phyloP scores from a whole-genome alignment of 179 eudicot species.

The Camellia oleifera region DNA sequence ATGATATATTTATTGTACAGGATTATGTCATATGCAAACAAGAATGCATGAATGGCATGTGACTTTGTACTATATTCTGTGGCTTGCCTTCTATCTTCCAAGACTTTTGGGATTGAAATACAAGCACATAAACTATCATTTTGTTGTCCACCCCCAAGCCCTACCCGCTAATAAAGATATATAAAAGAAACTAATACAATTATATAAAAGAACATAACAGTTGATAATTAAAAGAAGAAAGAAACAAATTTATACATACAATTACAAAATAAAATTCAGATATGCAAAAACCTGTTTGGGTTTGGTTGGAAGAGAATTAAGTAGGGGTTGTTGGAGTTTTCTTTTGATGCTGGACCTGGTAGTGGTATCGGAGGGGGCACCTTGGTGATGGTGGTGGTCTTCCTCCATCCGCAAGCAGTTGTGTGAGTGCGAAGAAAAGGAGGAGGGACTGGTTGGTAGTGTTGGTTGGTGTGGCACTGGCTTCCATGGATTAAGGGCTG shows the following conservation, averaged over 20 bases:
- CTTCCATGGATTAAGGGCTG: conserved; percentile 25
- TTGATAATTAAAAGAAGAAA: background rate
- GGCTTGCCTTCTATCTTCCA: background rate
- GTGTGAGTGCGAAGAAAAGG: background rate
- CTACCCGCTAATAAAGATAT: too few species aligned
- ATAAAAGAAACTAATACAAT: too few species aligned
- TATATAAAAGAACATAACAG: too few species aligned
- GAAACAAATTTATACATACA: background rate
- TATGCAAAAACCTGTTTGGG: background rate
- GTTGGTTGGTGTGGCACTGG: background rate
- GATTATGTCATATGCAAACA: too few species aligned
- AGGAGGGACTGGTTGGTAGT: background rate
- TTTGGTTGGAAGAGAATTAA: background rate
- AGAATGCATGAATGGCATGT: too few species aligned
- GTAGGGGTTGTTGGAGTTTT: conserved; percentile 8
- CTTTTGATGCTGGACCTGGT: conserved; percentile 18
- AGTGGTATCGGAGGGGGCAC: background rate
- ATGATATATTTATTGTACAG: too few species aligned
- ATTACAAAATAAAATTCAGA: background rate
- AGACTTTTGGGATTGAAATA: background rate
- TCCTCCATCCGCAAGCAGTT: background rate
- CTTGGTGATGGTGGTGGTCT: background rate
- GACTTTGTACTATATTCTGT: too few species aligned
- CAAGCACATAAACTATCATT: background rate
- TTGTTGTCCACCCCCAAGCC: too few species aligned